These are phyloP conservation scores for Trichoderma erinaceum DNA, from an alignment of 495 filamentous ascomycete genomes.

Conservation along the genomic window DNA sequence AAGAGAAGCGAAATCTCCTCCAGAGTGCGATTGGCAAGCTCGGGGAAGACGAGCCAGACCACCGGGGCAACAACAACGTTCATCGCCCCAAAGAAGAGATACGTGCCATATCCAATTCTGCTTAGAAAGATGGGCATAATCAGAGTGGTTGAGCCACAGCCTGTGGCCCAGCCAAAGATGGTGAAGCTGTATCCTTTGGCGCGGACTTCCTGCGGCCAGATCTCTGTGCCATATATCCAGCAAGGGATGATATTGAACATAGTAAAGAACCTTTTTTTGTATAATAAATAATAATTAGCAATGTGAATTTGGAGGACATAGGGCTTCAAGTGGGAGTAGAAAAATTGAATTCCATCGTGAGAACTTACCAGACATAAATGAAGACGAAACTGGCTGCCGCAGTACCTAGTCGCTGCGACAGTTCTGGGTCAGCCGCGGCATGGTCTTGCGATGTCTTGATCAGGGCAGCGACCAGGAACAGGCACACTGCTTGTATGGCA, in stretches of 20 bases:
- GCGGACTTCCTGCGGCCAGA: conserved; percentile 61
- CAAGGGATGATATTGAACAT: conserved; percentile 52
- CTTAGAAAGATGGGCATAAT: conserved; percentile 59
- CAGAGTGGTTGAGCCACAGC: conserved; percentile 58
- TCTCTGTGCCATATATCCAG: conserved; percentile 63
- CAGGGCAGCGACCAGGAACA: conserved; percentile 48
- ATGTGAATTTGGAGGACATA: background rate
- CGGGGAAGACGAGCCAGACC: conserved; percentile 62
- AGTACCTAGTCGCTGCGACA: conserved; percentile 45
- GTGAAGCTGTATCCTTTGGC: conserved; percentile 70
- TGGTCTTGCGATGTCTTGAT: conserved; percentile 25
- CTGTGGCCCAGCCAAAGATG: conserved; percentile 68
- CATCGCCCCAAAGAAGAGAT: conserved; percentile 59
- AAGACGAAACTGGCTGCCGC: conserved; percentile 64
- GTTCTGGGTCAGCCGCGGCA: conserved; percentile 4
- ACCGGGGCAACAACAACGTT: conserved; percentile 61
- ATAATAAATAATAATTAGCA: background rate
- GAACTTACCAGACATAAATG: conserved; percentile 47
- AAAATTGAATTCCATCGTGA: background rate
- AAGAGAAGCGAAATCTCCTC: conserved; percentile 67
- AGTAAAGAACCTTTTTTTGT: conserved; percentile 17
- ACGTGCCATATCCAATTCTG: conserved; percentile 56
- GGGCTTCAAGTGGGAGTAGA: background rate
- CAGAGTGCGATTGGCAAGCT: conserved; percentile 60
- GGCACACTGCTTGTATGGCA: conserved; percentile 42